Evolutionary conservation across 805 yeast species (phyloP).

Genomic region (Candida loeiensis): DNA sequence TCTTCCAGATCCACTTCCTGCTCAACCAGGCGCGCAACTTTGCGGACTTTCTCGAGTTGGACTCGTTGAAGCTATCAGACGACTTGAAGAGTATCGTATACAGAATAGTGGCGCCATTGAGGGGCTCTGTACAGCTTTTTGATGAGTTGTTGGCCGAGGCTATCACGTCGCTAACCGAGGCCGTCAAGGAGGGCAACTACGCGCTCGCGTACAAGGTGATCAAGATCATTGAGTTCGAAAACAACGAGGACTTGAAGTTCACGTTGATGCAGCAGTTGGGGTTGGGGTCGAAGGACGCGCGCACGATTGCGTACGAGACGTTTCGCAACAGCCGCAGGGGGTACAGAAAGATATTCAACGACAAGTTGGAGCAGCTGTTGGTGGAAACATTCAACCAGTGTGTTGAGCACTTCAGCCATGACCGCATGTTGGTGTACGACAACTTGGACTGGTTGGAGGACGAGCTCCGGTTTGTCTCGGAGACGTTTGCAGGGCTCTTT

Average conservation of each 20-base stretch:
- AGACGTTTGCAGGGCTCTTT: constrained; percentile 54
- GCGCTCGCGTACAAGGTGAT: constrained; percentile 68
- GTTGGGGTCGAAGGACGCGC: constrained; percentile 17
- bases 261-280: constrained; percentile 29
- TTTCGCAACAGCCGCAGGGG: constrained; percentile 45
- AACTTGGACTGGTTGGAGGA: constrained; percentile 81
- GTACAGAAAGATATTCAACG: constrained; percentile 59
- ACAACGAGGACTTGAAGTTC: constrained; percentile 64
- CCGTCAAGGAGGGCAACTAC: constrained; percentile 63
- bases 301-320: constrained; percentile 25
- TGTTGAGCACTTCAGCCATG: constrained; percentile 47
- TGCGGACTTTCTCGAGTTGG: constrained; percentile 64
- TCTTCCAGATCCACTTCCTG: constrained; percentile 66
- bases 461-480: constrained; percentile 66
- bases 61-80: constrained; percentile 46
- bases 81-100: constrained; percentile 68
- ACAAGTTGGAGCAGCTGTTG: constrained; percentile 56
- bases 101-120: constrained; percentile 49
- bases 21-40: constrained; percentile 73
- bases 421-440: constrained; percentile 58
- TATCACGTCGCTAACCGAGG: constrained; percentile 68
- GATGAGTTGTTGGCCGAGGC: constrained; percentile 61
- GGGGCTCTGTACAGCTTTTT: constrained; percentile 50
- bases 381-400: constrained; percentile 66
- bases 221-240: constrained; percentile 77